These are phyloP conservation scores for Salix viminalis DNA, from an alignment of 345 rosid species.

Conservation along the genomic window DNA sequence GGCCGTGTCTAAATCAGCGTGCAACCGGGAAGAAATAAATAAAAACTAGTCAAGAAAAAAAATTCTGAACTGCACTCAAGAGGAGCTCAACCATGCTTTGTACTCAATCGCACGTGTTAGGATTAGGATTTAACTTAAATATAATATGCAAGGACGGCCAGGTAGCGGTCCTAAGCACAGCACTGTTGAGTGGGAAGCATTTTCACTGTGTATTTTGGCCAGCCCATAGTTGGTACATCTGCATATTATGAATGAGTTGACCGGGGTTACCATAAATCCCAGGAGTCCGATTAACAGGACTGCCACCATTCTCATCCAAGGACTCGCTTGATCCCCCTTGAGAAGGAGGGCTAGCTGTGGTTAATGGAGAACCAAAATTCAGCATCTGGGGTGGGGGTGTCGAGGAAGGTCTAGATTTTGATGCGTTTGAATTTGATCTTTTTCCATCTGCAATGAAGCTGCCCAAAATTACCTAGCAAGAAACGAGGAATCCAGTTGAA, in stretches of 20 bases:
- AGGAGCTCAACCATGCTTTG: not conserved
- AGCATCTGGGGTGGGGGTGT: conserved; percentile 44
- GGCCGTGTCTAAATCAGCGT: not conserved
- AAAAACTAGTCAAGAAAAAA: not conserved
- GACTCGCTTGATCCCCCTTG: conserved; percentile 75
- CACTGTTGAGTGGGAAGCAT: not conserved
- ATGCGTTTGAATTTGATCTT: conserved; percentile 37
- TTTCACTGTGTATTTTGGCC: conserved; percentile 13
- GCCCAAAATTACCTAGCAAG: conserved; percentile 70
- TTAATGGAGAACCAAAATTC: conserved; percentile 53
- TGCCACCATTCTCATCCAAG: conserved; percentile 64
- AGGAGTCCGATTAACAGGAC: conserved; percentile 42
- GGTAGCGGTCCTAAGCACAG: not conserved
- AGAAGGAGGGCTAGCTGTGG: conserved; percentile 53
- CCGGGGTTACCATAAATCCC: conserved; percentile 36
- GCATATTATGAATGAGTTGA: conserved; percentile 50
- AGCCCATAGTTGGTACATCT: conserved; percentile 59
- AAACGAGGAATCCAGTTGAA: not conserved
- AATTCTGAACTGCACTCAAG: not conserved
- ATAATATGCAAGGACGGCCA: conserved; percentile 9
- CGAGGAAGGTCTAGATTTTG: conserved; percentile 54
- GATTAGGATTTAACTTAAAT: conserved; percentile 15
- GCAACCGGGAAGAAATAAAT: not conserved
- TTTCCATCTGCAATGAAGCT: conserved; percentile 71
- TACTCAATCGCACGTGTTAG: conserved; percentile 13